Percentiles rank a stretch among this genome's conserved stretches.
Conservation (phyloP, 1,139 yeast species). For the Candida sp. region DNA sequence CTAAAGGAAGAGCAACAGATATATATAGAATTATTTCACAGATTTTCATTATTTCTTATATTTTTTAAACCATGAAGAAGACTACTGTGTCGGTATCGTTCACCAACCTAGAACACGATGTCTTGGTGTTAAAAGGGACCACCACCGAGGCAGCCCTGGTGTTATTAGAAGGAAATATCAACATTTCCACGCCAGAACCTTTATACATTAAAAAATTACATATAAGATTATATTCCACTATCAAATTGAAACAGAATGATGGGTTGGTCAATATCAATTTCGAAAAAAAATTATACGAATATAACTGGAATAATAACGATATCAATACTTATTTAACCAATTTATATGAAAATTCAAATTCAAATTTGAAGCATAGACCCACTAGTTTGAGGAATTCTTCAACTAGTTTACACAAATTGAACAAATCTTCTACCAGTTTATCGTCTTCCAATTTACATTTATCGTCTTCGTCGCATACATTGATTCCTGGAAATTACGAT, state of each 20-base stretch:
- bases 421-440: slow-evolving; percentile 9
- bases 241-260: slow-evolving; percentile 60
- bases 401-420: slow-evolving; percentile 9
- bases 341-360: slow-evolving; percentile 27
- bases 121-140: slow-evolving; percentile 74
- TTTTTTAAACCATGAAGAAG: slow-evolving; percentile 16
- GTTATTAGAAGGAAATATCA: slow-evolving; percentile 72
- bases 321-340: slow-evolving; percentile 30
- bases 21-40: no score
- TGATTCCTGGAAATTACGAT: slow-evolving; percentile 80
- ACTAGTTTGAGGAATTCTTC: slow-evolving; percentile 33
- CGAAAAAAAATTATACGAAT: slow-evolving; percentile 68
- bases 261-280: slow-evolving; percentile 50
- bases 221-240: slow-evolving; percentile 61
- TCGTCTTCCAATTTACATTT: slow-evolving; percentile 7
- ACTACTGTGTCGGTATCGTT: slow-evolving; percentile 22
- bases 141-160: slow-evolving; percentile 78
- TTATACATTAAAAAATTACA: slow-evolving; percentile 61
- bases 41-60: no score
- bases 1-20: no score
- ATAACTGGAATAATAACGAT: slow-evolving; percentile 71
- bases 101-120: slow-evolving; percentile 71
- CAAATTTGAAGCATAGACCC: slow-evolving; percentile 4
- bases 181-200: slow-evolving; percentile 75
- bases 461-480: slow-evolving; percentile 20